Base-by-base conservation (phyloP, 345 rosid species). In the Melaleuca quinquenervia region DNA sequence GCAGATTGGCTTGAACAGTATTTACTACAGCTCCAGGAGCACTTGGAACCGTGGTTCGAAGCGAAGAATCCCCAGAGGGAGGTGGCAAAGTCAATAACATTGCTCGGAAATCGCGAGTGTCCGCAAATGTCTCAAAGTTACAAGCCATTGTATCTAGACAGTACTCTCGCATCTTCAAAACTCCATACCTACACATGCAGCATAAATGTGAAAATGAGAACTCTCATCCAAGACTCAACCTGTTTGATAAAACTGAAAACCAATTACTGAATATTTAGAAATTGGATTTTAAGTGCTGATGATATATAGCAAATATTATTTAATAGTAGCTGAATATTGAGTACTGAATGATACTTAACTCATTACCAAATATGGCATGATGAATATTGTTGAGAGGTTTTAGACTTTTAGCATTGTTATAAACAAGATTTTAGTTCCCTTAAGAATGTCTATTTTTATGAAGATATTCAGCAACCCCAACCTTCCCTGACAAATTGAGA, bases 1-100 rank as follows among this genome's bases (percentile, higher is more conserved):
- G 96, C 74, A 97, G 89, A 89, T 97, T 97, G 84, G 89, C 98
- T 88, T 94, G 98, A 88, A 94, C 98, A 6, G 92, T 82, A 82
- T 90, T 94, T 78, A 91, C 86, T 52, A 70, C 89, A 83, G 98
- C 98, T 76, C 99, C 99, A 24, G 98, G 98, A 82, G 98, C 99
- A 89, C 96, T 96, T 56, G 99, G 99, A 88, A 83, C 94, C 50
- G 98, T 94, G 50, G 98, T 96, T 20, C 98, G 95, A 82, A 94
- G 93, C 2, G 98, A 94, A 74, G 98, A 94, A 92, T 97, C 98
- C 64, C 98, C 98, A 56, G 98, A 96, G 76, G 98, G 99, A 26
- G 98, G 98, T 62, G 98, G 98, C 89, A 97, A 87, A 7, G 96
- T 95, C 86, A 96, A 90, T 87, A 97, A 96, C 96, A 96, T 94